phyloP scores from a whole-genome alignment of 192 early-diverging fungal genomes.

The Fimicolochytrium jonesii region DNA sequence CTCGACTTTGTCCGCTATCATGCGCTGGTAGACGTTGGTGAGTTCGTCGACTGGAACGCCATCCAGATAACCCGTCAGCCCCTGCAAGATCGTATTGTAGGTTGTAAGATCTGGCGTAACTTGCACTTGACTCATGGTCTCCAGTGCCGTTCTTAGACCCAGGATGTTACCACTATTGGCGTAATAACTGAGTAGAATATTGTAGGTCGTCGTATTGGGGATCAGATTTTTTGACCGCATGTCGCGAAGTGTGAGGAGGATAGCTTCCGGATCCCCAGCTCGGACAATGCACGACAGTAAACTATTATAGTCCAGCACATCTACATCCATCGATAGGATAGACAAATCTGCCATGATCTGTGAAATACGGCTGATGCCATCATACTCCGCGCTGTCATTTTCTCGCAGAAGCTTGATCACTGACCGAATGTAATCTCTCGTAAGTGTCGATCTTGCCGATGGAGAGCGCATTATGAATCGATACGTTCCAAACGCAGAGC shows the following conservation, averaged over 20 bases:
- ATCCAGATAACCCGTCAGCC: neutral
- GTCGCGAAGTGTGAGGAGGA: neutral
- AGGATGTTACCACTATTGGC: conserved; percentile 7
- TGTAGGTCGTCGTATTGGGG: conserved; percentile 10
- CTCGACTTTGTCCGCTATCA: conserved; percentile 9
- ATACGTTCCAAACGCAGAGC: too few relatives aligned
- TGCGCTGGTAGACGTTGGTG: neutral
- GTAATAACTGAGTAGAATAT: conserved; percentile 13
- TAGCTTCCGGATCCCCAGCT: neutral
- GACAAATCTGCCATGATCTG: conserved; percentile 4
- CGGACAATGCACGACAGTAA: neutral
- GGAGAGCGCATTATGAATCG: too few relatives aligned
- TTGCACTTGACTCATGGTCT: neutral
- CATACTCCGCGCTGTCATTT: too few relatives aligned
- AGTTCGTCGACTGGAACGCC: neutral
- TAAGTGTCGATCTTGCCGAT: too few relatives aligned
- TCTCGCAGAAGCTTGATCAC: too few relatives aligned
- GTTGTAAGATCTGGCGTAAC: conserved; percentile 8
- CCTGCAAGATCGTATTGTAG: conserved; percentile 16
- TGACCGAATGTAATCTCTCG: too few relatives aligned
- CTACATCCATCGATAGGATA: neutral
- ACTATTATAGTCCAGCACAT: conserved; percentile 4
- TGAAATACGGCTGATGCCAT: too few relatives aligned
- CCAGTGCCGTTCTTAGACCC: neutral
- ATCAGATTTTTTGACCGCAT: neutral